A percentile compares a stretch with the other conserved stretches of the same genome.
Evolutionary conservation across 495 filamentous ascomycete species (phyloP).

Genomic region (Penicillium bialowiezense): DNA sequence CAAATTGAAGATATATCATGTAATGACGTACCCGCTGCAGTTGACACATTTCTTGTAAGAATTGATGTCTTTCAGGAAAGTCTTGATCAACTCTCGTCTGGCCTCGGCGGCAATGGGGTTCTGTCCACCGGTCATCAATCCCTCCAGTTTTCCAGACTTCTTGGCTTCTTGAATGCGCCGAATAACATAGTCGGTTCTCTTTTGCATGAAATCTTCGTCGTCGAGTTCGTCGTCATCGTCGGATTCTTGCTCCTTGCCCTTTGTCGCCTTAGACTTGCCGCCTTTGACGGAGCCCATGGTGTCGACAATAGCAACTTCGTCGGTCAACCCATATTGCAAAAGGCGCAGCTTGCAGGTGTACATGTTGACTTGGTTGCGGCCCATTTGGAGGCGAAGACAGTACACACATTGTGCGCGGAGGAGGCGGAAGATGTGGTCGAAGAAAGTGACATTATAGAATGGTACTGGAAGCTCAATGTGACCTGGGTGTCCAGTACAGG

Average conservation of each 20-base stretch:
- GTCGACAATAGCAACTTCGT: constrained; percentile 68
- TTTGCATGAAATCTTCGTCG: constrained; percentile 60
- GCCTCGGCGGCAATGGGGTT: constrained; percentile 76
- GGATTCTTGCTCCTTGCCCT: constrained; percentile 44
- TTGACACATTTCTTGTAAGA: constrained; percentile 64
- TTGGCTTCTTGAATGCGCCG: constrained; percentile 56
- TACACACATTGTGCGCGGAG: constrained; percentile 85
- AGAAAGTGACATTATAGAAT: constrained; percentile 90
- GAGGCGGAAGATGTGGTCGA: constrained; percentile 83
- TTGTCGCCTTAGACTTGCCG: constrained; percentile 26
- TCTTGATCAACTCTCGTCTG: constrained; percentile 70
- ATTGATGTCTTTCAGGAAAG: constrained; percentile 70
- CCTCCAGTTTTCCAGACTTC: constrained; percentile 41
- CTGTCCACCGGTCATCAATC: constrained; percentile 60
- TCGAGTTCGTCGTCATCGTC: constrained; percentile 52
- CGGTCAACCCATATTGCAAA: constrained; percentile 77
- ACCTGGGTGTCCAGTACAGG: constrained; percentile 89
- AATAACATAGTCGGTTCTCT: constrained; percentile 69
- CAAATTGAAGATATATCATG: background rate
- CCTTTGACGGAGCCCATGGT: constrained; percentile 42
- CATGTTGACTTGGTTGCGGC: constrained; percentile 67
- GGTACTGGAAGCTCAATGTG: constrained; percentile 93
- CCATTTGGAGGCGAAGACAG: constrained; percentile 78
- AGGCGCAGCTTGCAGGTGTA: constrained; percentile 83
- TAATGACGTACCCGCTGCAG: constrained; percentile 63